Evolutionary conservation across 1,139 yeast genomes (phyloP).

Genomic region (Blastobotrys raffinosifermentans): DNA sequence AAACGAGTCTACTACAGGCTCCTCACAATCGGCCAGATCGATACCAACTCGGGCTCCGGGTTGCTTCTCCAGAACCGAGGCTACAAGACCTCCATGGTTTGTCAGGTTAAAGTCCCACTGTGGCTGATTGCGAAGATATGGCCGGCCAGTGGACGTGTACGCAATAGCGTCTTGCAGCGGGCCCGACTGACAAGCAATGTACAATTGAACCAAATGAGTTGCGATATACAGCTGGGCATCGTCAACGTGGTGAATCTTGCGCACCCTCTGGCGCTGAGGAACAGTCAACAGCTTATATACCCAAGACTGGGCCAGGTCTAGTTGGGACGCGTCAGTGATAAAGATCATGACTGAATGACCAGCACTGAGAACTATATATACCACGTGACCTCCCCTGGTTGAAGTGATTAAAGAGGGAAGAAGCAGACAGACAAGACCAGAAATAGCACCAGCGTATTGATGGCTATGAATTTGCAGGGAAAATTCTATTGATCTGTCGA

Average conservation of each 20-base stretch:
- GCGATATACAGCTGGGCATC: slow-evolving; percentile 1
- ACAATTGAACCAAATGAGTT: neutral
- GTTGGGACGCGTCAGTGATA: no score
- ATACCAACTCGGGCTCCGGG: neutral
- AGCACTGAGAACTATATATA: no score
- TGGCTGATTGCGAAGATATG: neutral
- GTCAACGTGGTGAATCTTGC: neutral
- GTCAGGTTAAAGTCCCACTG: neutral
- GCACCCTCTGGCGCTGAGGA: no score
- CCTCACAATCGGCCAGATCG: neutral
- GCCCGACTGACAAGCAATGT: neutral
- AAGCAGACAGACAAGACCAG: no score
- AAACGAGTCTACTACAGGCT: slow-evolving; percentile 2
- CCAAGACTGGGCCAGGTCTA: no score
- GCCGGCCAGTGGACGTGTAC: neutral
- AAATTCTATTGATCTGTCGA: no score
- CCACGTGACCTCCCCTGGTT: no score
- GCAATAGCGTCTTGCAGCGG: neutral
- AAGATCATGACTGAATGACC: no score
- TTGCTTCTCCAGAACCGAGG: neutral
- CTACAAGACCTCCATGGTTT: slow-evolving; percentile 1
- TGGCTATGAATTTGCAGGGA: no score
- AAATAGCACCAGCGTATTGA: no score
- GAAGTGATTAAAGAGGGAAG: no score
- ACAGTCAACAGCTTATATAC: no score